phyloP scores from a whole-genome alignment of 306 rosid species.

The Quercus bicolor region DNA sequence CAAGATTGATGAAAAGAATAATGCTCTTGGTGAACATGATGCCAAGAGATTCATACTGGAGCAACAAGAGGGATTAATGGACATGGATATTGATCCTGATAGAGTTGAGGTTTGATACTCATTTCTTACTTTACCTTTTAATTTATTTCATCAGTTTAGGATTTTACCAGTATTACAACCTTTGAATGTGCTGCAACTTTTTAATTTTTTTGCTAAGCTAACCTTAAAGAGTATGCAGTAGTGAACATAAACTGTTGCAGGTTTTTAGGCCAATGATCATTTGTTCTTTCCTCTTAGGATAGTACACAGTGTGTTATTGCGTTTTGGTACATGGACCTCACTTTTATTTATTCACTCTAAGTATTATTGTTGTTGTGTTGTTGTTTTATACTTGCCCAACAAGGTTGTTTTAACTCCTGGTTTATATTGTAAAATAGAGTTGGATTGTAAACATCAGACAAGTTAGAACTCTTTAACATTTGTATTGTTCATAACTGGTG shows the following conservation, averaged over 20 bases:
- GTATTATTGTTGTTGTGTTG: no score
- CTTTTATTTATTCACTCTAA: no score
- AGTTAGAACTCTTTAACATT: background rate
- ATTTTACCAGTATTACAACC: background rate
- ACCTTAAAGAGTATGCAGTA: background rate
- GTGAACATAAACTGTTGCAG: background rate
- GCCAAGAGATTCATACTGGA: conserved; percentile 58
- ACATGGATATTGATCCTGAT: conserved; percentile 74
- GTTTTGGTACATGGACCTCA: no score
- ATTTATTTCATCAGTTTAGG: background rate
- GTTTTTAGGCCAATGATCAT: background rate
- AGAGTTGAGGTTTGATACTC: conserved; percentile 75
- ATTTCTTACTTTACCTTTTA: background rate
- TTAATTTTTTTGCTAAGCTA: no score
- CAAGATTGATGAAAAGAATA: conserved; percentile 35
- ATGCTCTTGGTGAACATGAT: conserved; percentile 55
- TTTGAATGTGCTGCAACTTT: background rate
- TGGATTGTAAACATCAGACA: background rate
- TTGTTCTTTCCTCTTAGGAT: background rate
- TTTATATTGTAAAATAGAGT: background rate
- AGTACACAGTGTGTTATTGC: background rate
- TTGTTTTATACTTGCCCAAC: no score
- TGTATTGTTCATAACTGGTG: background rate
- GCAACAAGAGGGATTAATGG: conserved; percentile 56
- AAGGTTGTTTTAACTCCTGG: no score